Base-by-base conservation (phyloP, 176 grass and related monocot species). In the Sorghum bicolor region DNA sequence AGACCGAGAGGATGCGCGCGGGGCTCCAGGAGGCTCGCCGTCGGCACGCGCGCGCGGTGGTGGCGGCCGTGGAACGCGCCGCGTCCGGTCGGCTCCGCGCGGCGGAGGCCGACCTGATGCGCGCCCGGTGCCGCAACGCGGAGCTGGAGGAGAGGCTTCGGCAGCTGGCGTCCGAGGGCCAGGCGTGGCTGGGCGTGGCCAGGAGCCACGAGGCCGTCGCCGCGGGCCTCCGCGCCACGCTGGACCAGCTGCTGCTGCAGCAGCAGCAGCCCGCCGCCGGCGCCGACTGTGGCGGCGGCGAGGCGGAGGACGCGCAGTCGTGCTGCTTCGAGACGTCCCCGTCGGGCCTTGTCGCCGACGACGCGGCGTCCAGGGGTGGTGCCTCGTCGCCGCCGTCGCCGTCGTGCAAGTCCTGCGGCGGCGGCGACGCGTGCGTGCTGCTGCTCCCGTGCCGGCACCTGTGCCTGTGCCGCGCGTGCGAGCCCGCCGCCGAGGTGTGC, bases 401-500 rank as follows among this genome's bases (percentile, higher is more conserved):
- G 13, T 17, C 14, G 2, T 93, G 94, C 80, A 83, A 38, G 88
- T 25, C 62, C 3, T 97, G 94, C 52, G 66, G 57, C 33, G 72
- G n/a, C 13, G 64, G 24, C 5, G 85, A 82, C 8, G 85, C 75
- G 3, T 82, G 65, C 76, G 85, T 94, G 20, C 66, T 97, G 15
- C 73, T 97, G 37, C 85, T 97, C 2, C 91, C 94, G 20, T 97
- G 94, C 84, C 44, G 87, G 1, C 94, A 97, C 77, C 87, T 97
- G 0, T 90, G 85, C 90, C 64, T 94, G 10, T 97, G 94, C 80
- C 39, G 60, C 24, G 30, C 58, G 2, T 94, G 91, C 79, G 86
- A 88, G 11, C 7, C 82, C 11, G 26, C 74, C 26, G 29, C 24
- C 7, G 71, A 82, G n/a, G 12, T 32, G 8, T 97, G 91, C 79